Evolutionary conservation across 2,329 filamentous ascomycete species (phyloP).

Genomic region (Beauveria pseudobassiana): DNA sequence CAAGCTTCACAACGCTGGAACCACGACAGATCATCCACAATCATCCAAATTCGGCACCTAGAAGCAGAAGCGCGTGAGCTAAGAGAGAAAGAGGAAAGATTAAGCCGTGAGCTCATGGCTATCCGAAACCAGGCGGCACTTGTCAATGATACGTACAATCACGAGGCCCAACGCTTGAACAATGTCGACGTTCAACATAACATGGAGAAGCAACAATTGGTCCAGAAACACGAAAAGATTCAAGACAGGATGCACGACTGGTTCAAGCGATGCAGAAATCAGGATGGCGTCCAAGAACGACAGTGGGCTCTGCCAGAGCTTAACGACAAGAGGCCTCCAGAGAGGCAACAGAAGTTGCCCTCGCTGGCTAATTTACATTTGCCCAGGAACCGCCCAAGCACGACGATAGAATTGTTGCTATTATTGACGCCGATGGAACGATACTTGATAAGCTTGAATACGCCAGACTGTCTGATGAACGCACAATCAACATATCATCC

Average conservation of each 20-base stretch:
- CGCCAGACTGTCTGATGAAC: not conserved
- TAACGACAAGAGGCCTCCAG: not conserved
- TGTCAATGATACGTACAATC: not conserved
- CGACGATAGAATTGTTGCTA: constrained; percentile 3
- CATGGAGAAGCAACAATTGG: not conserved
- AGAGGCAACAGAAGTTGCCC: not conserved
- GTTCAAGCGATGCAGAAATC: not conserved
- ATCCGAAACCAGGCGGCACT: not conserved
- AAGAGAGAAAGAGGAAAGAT: not conserved
- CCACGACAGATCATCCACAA: not conserved
- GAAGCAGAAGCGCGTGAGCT: not conserved
- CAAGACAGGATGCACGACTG: not conserved
- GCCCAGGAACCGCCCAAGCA: not conserved
- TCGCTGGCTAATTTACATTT: not conserved
- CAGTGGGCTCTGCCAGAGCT: not conserved
- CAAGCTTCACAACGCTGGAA: constrained; percentile 18
- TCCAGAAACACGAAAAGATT: not conserved
- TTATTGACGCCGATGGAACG: not conserved
- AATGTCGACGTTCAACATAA: not conserved
- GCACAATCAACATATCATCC: not conserved
- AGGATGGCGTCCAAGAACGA: not conserved
- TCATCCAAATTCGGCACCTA: not conserved
- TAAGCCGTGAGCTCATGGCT: not conserved
- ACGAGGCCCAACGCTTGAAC: not conserved
- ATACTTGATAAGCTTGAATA: constrained; percentile 1